These are phyloP conservation scores for Nannizziopsis arthrosporioides DNA, from an alignment of 2,329 filamentous ascomycete genomes.

Conservation along the genomic window DNA sequence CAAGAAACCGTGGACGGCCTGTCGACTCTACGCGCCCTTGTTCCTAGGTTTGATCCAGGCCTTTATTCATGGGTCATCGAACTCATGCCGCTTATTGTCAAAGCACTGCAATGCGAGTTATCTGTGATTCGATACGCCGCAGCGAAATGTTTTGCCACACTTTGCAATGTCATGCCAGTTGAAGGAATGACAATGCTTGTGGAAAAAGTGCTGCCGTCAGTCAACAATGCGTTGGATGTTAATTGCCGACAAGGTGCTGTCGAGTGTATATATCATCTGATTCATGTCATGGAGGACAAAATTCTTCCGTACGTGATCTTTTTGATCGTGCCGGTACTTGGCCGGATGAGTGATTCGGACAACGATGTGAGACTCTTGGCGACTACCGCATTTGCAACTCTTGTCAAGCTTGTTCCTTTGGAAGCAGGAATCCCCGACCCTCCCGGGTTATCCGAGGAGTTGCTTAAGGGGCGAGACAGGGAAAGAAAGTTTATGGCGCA, in stretches of 20 bases:
- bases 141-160: slow-evolving; percentile 91
- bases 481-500: slow-evolving; percentile 95
- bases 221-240: slow-evolving; percentile 80
- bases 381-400: slow-evolving; percentile 90
- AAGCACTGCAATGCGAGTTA: slow-evolving; percentile 72
- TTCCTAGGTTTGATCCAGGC: slow-evolving; percentile 70
- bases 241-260: slow-evolving; percentile 85
- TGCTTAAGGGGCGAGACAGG: slow-evolving; percentile 80
- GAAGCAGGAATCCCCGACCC: slow-evolving; percentile 97
- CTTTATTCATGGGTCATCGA: slow-evolving; percentile 71
- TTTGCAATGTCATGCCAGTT: slow-evolving; percentile 91
- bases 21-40: slow-evolving; percentile 80
- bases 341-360: slow-evolving; percentile 96
- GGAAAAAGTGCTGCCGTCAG: slow-evolving; percentile 80
- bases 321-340: slow-evolving; percentile 90
- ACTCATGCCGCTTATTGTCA: slow-evolving; percentile 74
- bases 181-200: slow-evolving; percentile 94
- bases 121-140: slow-evolving; percentile 94
- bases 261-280: slow-evolving; percentile 91
- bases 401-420: slow-evolving; percentile 92
- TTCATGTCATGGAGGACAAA: slow-evolving; percentile 92
- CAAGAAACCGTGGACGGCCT: slow-evolving; percentile 90
- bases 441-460: slow-evolving; percentile 75
- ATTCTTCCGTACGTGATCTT: slow-evolving; percentile 98
- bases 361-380: slow-evolving; percentile 89